Evolutionary conservation across 2,329 filamentous ascomycete species (phyloP).

Genomic region (Raffaelea ambrosiae): DNA sequence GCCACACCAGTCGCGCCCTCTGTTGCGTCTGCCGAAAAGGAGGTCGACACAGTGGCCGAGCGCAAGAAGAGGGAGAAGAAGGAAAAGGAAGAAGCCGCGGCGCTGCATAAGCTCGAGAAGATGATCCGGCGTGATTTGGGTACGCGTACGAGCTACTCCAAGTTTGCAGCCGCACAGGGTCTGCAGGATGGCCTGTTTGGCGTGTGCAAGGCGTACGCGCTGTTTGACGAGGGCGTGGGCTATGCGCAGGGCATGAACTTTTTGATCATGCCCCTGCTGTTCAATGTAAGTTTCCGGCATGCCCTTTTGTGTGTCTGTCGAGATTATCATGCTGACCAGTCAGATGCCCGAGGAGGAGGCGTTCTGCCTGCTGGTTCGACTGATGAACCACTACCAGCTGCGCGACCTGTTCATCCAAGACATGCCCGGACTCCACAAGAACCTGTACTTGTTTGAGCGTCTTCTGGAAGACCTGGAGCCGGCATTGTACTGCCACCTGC

Average conservation of each 20-base stretch:
- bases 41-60: constrained; percentile 57
- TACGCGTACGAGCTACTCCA: constrained; percentile 89
- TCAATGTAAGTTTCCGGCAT: constrained; percentile 58
- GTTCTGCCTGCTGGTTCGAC: constrained; percentile 80
- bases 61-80: constrained; percentile 72
- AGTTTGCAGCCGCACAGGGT: constrained; percentile 83
- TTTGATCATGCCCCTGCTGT: constrained; percentile 88
- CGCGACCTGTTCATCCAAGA: constrained; percentile 90
- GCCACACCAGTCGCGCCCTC: background rate
- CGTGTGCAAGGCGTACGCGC: constrained; percentile 92
- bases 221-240: constrained; percentile 89
- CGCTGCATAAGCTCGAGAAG: constrained; percentile 80
- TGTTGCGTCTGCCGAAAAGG: constrained; percentile 49
- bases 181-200: constrained; percentile 92
- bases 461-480: constrained; percentile 90
- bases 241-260: constrained; percentile 99
- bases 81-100: constrained; percentile 66
- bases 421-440: constrained; percentile 91
- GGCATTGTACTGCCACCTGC: constrained; percentile 87
- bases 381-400: constrained; percentile 95
- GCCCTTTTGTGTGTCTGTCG: background rate
- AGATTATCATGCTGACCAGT: background rate
- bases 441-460: constrained; percentile 90
- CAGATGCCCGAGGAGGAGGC: constrained; percentile 96
- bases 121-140: constrained; percentile 84